Conservation (phyloP, 805 yeast genomes). For the Kregervanrija delftensis region DNA sequence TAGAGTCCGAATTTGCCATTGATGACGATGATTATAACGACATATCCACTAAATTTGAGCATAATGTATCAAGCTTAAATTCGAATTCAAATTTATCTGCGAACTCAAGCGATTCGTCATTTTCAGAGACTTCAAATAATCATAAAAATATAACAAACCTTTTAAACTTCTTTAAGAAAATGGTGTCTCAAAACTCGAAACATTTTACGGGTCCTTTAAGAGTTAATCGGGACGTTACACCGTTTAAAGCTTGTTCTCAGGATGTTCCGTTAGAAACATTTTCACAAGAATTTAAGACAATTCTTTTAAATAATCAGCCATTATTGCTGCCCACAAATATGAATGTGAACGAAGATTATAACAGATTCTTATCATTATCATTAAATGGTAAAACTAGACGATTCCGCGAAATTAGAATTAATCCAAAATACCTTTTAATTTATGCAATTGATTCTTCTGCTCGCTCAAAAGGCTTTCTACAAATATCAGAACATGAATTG, state of each 20-base stretch:
- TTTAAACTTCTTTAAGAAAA: no score
- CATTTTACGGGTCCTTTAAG: no score
- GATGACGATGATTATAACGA: conserved; percentile 1
- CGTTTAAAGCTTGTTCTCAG: no score
- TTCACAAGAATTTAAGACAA: conserved; percentile 3
- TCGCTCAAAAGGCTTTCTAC: conserved; percentile 28
- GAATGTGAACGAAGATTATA: neutral
- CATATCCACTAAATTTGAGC: no score
- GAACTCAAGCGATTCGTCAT: no score
- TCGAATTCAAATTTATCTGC: no score
- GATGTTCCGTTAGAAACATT: conserved; percentile 10
- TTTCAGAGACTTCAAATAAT: no score
- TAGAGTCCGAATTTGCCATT: neutral
- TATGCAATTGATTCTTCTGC: conserved; percentile 41
- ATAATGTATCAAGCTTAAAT: no score
- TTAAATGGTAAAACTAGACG: conserved; percentile 10
- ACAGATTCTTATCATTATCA: conserved; percentile 1
- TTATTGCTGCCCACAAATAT: neutral
- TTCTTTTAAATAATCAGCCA: neutral
- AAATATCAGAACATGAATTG: conserved; percentile 29
- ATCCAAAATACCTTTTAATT: conserved; percentile 39
- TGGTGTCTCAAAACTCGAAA: no score
- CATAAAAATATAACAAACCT: no score
- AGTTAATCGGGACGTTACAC: no score
- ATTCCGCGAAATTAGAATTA: conserved; percentile 41